Base-by-base conservation (phyloP, 2,329 filamentous ascomycete species). In the Ascochyta fabae region DNA sequence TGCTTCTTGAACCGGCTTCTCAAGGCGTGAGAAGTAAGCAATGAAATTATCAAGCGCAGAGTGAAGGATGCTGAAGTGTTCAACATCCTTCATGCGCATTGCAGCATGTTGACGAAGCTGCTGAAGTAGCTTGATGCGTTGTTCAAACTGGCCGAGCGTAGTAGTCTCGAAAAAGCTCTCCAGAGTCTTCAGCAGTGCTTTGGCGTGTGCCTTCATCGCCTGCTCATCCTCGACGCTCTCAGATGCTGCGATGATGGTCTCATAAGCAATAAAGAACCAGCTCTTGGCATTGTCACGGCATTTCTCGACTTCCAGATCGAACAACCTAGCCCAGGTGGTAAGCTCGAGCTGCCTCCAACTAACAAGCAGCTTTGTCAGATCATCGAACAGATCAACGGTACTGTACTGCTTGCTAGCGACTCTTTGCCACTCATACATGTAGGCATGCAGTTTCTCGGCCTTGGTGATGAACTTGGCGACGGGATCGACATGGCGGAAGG, bases 231-330 rank as follows among this genome's bases (percentile, higher is more conserved):
- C 79, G 57, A 94, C 82, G 19, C 85, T 83, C 49, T 91, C 80
- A 0, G 93, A 89, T 9, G 88, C 88, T 3, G 87, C 88, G 64
- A 99, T 84, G 38, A 96, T 86, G 4, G 89, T 91, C 75, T 98
- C 92, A 68, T 97, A 99, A 1, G 94, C 92, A 56, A 98, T 84
- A 67, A 97, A 99, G 88, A 93, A 99, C 95, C 95, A 99, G 15
- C 89, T 88, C 66, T 87, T 88, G 2, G 94, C 92, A 68, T 92
- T 88, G 44, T 91, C 84, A 22, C 88, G 81, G 65, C 88, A 92
- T 66, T 89, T 92, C 48, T 85, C 82, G 34, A 87, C 83, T 74
- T 99, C 95, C 73, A 90, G 86, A 64, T 96, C 91, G 57, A 99
- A 89, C 3, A 99, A 77, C 38, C 88, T 90, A 33, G 90, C 88